Base-by-base conservation (phyloP, 169 alveolate genomes). In the Perkinsus marinus region DNA sequence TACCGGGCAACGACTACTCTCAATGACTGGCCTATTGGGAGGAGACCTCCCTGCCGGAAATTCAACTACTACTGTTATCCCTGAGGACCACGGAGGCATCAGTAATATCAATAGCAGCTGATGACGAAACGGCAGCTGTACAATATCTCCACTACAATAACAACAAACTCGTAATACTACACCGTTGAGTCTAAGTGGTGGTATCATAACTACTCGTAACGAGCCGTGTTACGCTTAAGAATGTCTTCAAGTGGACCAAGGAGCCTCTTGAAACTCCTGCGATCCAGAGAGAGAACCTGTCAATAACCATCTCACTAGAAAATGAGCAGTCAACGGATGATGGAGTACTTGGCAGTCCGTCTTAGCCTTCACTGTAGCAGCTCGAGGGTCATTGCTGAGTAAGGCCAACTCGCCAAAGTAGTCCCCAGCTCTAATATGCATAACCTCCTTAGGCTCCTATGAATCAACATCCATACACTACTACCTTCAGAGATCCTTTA, bases 341-440 rank as follows among this genome's bases (percentile, higher is more conserved):
- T 6, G 5, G 5, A 13, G 26, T 89, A 90, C 91, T 39, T 22
- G 69, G 39, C n/a, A 34, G 39, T 92, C 94, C n/a, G 92, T 95
- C 91, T 43, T 91, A 39, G 98, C 98, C 89, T 93, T 93, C 46
- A 98, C 97, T 89, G 97, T 97, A 19, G 99, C 99, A 26, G 98
- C 98, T 95, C 99, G 95, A 17, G 99, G 98, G 37, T 97, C 97
- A 36, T 97, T 97, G 22, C 90, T 92, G 34, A 94, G 79, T 39
- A 94, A 90, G 47, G 99, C 98, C 39, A 98, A 94, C 95, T 98
- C 99, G 37, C 99, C 99, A 93, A 98, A 98, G 94, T 97, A 97
- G 92, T 97, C 98, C 0, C 99, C 99, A 90, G 89, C 95, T 90
- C 95, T 93, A 68, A 96, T 95, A 91, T 92, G 93, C 89, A 94